phyloP scores from a whole-genome alignment of 768 basidiomycete genomes.

The Lentinula guzmanii region DNA sequence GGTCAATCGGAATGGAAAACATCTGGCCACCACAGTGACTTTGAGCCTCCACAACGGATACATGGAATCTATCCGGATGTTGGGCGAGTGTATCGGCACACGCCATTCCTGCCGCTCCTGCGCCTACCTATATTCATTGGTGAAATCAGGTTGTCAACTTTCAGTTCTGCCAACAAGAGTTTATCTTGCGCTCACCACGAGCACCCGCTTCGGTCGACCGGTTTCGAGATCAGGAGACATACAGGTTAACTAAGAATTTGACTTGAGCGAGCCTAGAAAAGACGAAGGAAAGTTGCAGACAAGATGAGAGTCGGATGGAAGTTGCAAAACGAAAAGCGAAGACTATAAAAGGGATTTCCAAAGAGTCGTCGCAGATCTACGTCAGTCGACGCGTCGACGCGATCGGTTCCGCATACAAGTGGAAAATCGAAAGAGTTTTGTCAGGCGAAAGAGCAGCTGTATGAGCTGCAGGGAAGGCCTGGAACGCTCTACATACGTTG shows the following conservation, averaged over 20 bases:
- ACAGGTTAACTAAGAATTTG: not conserved
- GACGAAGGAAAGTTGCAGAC: not conserved
- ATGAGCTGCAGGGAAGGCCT: not conserved
- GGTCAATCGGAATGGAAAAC: conserved; percentile 7
- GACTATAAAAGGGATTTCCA: not conserved
- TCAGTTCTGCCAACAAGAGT: not conserved
- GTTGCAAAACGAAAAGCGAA: not conserved
- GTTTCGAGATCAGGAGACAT: not conserved
- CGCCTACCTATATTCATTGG: not conserved
- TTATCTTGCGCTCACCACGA: not conserved
- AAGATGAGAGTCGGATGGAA: not conserved
- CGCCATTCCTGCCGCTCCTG: conserved; percentile 8
- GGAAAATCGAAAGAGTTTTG: not conserved
- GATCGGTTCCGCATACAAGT: not conserved
- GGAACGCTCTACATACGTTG: not conserved
- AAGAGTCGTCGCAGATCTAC: not conserved
- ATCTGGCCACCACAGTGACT: conserved; percentile 10
- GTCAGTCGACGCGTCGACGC: not conserved
- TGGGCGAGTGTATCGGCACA: conserved; percentile 6
- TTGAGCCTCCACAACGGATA: conserved; percentile 7
- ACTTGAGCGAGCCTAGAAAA: not conserved
- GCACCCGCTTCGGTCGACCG: not conserved
- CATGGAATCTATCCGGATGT: conserved; percentile 9
- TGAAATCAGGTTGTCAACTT: not conserved
- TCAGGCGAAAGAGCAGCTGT: not conserved